Evolutionary conservation across 768 basidiomycete genomes (phyloP).

Genomic region (Steccherinum ochraceum): DNA sequence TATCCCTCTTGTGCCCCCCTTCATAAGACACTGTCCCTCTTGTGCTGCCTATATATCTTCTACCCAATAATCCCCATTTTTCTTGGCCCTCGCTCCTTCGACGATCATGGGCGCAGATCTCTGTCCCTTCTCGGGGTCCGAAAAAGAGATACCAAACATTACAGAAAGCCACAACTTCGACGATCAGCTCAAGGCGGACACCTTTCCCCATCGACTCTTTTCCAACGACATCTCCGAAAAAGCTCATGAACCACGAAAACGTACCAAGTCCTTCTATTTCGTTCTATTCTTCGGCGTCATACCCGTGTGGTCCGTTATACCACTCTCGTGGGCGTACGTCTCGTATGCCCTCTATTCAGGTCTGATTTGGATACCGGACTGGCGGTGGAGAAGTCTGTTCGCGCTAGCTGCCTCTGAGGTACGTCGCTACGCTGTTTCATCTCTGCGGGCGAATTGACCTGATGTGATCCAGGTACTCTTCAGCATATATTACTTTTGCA

Average conservation of each 20-base stretch:
- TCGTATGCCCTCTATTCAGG: constrained; percentile 39
- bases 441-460: background rate
- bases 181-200: background rate
- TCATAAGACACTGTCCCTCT: too few species aligned
- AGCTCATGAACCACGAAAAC: constrained; percentile 30
- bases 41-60: too few species aligned
- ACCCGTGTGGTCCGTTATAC: constrained; percentile 59
- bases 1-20: too few species aligned
- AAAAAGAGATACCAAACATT: constrained; percentile 6
- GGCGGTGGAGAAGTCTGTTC: constrained; percentile 35
- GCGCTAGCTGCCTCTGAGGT: constrained; percentile 57
- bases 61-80: too few species aligned
- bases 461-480: constrained; percentile 48
- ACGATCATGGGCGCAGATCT: too few species aligned
- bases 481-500: constrained; percentile 54
- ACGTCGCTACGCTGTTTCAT: constrained; percentile 9
- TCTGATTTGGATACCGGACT: constrained; percentile 34
- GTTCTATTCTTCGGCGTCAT: constrained; percentile 50
- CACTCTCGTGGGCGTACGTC: constrained; percentile 61
- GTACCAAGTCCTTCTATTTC: constrained; percentile 48
- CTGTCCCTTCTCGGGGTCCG: constrained; percentile 4
- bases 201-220: background rate
- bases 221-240: constrained; percentile 18
- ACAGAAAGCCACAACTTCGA: background rate
- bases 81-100: too few species aligned